Percentiles rank a stretch among this genome's conserved stretches.
These are phyloP conservation scores for Rhypophila decipiens DNA, from an alignment of 495 filamentous ascomycete species.

Conservation along the genomic window DNA sequence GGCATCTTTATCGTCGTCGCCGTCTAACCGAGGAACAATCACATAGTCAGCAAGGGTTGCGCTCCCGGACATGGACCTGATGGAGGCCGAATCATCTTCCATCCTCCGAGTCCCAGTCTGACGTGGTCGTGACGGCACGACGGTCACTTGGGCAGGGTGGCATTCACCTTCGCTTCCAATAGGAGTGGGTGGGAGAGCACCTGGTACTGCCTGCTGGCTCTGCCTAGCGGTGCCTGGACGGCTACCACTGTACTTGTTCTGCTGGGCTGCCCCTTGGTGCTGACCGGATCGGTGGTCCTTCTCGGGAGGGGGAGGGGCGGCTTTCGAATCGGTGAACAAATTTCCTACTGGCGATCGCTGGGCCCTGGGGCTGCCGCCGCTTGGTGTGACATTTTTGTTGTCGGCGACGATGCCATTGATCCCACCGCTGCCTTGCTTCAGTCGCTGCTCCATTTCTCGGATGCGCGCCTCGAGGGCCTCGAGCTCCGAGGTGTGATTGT, in stretches of 20 bases:
- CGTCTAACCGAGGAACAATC: slow-evolving; percentile 26
- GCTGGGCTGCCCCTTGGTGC: slow-evolving; percentile 9
- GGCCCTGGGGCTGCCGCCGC: slow-evolving; percentile 20
- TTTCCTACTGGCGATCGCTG: slow-evolving; percentile 26
- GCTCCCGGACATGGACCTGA: slow-evolving; percentile 22
- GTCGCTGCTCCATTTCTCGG: slow-evolving; percentile 74
- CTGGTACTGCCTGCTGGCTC: slow-evolving; percentile 39
- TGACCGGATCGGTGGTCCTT: slow-evolving; percentile 12
- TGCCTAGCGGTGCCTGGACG: slow-evolving; percentile 36
- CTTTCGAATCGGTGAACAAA: slow-evolving; percentile 20
- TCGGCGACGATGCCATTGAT: slow-evolving; percentile 8
- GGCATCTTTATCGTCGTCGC: slow-evolving; percentile 29
- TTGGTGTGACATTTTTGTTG: slow-evolving; percentile 12
- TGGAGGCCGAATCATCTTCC: slow-evolving; percentile 17
- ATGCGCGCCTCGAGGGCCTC: slow-evolving; percentile 78
- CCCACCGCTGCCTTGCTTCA: slow-evolving; percentile 41
- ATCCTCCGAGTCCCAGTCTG: background rate
- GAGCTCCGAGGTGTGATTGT: slow-evolving; percentile 69
- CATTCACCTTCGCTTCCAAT: slow-evolving; percentile 56
- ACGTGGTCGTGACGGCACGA: background rate
- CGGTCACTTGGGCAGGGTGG: slow-evolving; percentile 19
- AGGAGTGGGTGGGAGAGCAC: slow-evolving; percentile 49
- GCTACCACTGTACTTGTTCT: slow-evolving; percentile 23
- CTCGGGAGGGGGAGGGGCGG: slow-evolving; percentile 12
- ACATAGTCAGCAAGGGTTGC: slow-evolving; percentile 30